Base-by-base conservation (phyloP, 2,329 filamentous ascomycete genomes). In the Graphiopsis chlorocephala region DNA sequence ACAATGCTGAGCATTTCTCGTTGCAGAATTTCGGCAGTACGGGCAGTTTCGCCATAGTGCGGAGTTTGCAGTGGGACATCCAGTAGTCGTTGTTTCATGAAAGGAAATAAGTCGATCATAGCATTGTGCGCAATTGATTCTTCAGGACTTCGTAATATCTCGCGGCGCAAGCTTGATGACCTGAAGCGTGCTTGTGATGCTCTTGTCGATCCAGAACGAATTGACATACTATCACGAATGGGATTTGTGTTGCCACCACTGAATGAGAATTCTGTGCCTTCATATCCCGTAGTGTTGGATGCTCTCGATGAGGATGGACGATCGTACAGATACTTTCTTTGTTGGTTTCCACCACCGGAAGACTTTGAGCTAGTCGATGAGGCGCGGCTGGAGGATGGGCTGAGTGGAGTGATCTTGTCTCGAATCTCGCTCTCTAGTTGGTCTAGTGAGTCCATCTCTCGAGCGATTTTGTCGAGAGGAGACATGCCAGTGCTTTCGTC, bases 1-100 rank as follows among this genome's bases (percentile, higher is more conserved):
- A 99, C 93, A 6, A 93, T 90, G 70, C 85, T 91, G 4, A 99
- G 84, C 93, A 99, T 97, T 76, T 97, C 93, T 55, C 85, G 85
- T 56, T 94, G 88, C 52, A 97, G 84, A 69, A 96, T 89, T 70
- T 97, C 90, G 10, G 87, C 78, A 7, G 76, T 80, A 15, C 78
- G 71, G 31, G 70, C 74, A 48, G 75, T 76, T 50, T 76, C 75
- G 29, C 77, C 80, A 53, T 83, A 81, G 52, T 87, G 84, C 0
- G 88, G 86, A 56, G 90, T 87, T 71, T 90, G 88, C 74, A 96
- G 96, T 0, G 91, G 89, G 4, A 97, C 86, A 68, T 97, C 92
- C 67, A 86, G 90, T 7, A 98, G 82, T 17, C 93, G 87, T 50
- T 89, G 89, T 63, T 91, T 88, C 3, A 90, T 94, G 72, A 89